Percentiles rank a stretch among this genome's conserved stretches.
Conservation (phyloP, 345 rosid genomes). For the Aquilaria sinensis region DNA sequence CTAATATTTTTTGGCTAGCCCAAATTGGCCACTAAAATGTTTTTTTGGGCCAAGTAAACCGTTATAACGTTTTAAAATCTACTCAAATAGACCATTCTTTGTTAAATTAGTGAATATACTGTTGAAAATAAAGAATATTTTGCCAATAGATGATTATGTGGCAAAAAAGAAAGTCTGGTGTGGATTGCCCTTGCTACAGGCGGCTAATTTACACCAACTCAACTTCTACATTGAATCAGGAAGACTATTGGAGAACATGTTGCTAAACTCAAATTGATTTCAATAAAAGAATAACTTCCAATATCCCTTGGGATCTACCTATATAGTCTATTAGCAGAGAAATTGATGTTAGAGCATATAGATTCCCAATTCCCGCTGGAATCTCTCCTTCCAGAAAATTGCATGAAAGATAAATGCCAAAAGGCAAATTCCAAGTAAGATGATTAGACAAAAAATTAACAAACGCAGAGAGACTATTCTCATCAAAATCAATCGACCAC, state of each 20-base stretch:
- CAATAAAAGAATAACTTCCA: conserved; percentile 49
- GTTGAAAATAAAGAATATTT: no score
- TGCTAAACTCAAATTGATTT: conserved; percentile 50
- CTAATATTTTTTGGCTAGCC: no score
- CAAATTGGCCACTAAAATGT: no score
- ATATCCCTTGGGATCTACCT: conserved; percentile 59
- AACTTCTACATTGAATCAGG: conserved; percentile 63
- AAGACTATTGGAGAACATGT: conserved; percentile 52
- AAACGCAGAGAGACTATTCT: conserved; percentile 49
- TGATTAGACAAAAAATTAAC: conserved; percentile 65
- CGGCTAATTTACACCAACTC: conserved; percentile 34
- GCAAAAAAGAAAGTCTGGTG: no score
- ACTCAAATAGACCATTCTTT: no score
- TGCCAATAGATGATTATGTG: no score
- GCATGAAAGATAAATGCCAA: conserved; percentile 54
- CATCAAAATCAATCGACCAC: conserved; percentile 57
- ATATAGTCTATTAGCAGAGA: conserved; percentile 50
- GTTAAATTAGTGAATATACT: no score
- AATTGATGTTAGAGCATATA: conserved; percentile 46
- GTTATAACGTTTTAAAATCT: no score
- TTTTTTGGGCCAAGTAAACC: no score
- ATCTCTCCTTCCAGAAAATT: conserved; percentile 64
- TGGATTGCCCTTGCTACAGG: no score
- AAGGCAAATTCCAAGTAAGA: conserved; percentile 59
- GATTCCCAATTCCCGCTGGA: conserved; percentile 44